Percentiles rank a stretch among this genome's conserved stretches.
These are phyloP conservation scores for Ceratobasidium sp. DNA, from an alignment of 1,284 basidiomycete species.

Conservation along the genomic window DNA sequence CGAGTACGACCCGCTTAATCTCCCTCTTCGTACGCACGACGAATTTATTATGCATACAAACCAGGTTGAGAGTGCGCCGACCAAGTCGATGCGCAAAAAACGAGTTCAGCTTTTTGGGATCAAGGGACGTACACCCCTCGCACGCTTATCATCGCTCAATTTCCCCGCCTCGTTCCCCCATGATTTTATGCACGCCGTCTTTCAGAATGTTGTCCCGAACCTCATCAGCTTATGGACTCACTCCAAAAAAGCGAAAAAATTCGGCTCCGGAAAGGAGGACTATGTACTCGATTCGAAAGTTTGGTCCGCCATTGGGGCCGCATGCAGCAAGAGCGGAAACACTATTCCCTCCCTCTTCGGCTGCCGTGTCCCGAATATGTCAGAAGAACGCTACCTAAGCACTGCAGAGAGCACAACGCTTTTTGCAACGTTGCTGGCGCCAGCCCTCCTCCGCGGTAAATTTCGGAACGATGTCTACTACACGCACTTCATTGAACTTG, in stretches of 20 bases:
- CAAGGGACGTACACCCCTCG: constrained; percentile 34
- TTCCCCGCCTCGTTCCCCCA: constrained; percentile 47
- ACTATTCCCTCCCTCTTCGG: constrained; percentile 63
- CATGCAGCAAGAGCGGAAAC: constrained; percentile 54
- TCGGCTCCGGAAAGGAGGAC: constrained; percentile 24
- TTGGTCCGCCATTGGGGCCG: constrained; percentile 62
- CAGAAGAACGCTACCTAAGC: constrained; percentile 23
- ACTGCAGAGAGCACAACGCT: constrained; percentile 59
- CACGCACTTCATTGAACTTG: constrained; percentile 62
- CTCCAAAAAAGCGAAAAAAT: not conserved
- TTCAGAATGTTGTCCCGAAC: constrained; percentile 44
- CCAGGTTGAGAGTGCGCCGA: not conserved
- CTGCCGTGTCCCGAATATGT: constrained; percentile 59
- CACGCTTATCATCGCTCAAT: constrained; percentile 17
- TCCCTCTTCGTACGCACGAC: constrained; percentile 39
- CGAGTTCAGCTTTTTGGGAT: constrained; percentile 41
- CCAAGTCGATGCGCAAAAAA: not conserved
- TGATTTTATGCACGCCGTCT: constrained; percentile 50
- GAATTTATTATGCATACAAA: constrained; percentile 10
- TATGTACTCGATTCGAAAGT: constrained; percentile 60
- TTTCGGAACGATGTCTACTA: constrained; percentile 60
- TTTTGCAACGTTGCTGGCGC: constrained; percentile 62
- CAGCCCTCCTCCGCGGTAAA: constrained; percentile 57
- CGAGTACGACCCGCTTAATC: not conserved
- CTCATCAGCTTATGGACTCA: constrained; percentile 45